phyloP scores from a whole-genome alignment of 352 stramenopile genomes.

The Globisporangium acanthophoron region DNA sequence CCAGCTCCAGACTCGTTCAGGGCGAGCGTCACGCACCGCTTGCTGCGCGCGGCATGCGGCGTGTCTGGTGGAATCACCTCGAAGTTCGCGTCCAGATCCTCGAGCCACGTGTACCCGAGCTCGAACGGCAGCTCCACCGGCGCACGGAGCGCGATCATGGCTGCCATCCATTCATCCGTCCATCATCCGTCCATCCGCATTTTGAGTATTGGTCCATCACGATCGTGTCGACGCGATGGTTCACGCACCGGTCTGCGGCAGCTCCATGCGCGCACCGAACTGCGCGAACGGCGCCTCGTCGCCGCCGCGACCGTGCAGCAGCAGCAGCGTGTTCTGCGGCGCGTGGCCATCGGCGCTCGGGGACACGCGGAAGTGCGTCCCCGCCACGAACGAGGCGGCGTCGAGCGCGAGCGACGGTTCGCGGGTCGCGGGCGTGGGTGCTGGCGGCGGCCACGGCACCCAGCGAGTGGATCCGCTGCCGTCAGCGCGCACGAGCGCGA shows the following conservation, averaged over 20 bases:
- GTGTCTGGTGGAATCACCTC: constrained; percentile 36
- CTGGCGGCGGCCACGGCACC: constrained; percentile 16
- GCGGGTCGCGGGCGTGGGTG: neutral
- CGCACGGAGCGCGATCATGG: constrained; percentile 42
- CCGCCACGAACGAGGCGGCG: constrained; percentile 7
- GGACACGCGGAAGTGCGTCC: constrained; percentile 24
- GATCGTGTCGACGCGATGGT: no score
- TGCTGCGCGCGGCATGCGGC: constrained; percentile 32
- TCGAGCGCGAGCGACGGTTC: constrained; percentile 16
- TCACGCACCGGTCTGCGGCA: constrained; percentile 55
- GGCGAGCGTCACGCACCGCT: constrained; percentile 18
- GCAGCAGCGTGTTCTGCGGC: constrained; percentile 52
- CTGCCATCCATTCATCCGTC: constrained; percentile 9
- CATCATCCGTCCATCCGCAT: neutral
- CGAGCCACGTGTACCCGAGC: constrained; percentile 47
- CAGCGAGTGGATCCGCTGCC: constrained; percentile 15
- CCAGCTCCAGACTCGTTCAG: no score
- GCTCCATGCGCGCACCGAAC: constrained; percentile 43
- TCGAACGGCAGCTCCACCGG: constrained; percentile 48
- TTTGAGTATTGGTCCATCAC: neutral
- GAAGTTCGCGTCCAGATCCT: constrained; percentile 46
- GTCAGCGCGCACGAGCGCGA: constrained; percentile 19
- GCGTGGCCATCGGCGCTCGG: constrained; percentile 12
- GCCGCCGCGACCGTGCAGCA: constrained; percentile 60
- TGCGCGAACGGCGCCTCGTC: constrained; percentile 43